phyloP scores from a whole-genome alignment of 2,329 filamentous ascomycete genomes.

The Alternaria postmessia region DNA sequence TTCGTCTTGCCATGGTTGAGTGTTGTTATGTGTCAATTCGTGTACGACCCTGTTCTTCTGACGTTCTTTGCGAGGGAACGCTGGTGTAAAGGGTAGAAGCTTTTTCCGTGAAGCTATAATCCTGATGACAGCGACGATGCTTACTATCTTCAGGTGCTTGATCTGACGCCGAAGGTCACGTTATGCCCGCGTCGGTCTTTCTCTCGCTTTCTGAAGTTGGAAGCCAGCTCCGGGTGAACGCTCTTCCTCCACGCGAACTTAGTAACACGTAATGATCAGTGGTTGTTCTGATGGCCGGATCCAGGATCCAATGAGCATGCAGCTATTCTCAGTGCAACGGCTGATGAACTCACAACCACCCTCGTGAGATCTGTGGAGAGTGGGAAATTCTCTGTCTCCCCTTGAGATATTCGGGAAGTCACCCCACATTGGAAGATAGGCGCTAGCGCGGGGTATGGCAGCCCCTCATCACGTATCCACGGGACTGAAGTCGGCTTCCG shows the following conservation, averaged over 20 bases:
- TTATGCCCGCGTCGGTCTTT: not conserved
- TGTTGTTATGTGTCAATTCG: not conserved
- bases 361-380: not conserved
- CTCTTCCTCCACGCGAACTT: conserved; percentile 13
- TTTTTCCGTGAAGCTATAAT: not conserved
- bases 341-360: not conserved
- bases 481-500: conserved; percentile 8
- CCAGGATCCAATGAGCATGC: not conserved
- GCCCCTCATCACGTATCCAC: conserved; percentile 22
- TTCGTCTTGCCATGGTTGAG: conserved; percentile 27
- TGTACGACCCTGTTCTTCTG: not conserved
- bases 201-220: not conserved
- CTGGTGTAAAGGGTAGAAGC: not conserved
- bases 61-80: not conserved
- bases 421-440: conserved; percentile 28
- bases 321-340: not conserved
- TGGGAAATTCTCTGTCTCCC: not conserved
- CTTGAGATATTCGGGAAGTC: not conserved
- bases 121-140: not conserved
- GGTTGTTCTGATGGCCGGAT: not conserved
- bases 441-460: conserved; percentile 30
- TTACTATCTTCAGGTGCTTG: conserved; percentile 3
- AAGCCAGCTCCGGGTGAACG: conserved; percentile 18
- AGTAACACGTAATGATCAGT: not conserved
- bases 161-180: conserved; percentile 14